Base-by-base conservation (phyloP, 2,329 filamentous ascomycete genomes). In the Apiospora arundinis region DNA sequence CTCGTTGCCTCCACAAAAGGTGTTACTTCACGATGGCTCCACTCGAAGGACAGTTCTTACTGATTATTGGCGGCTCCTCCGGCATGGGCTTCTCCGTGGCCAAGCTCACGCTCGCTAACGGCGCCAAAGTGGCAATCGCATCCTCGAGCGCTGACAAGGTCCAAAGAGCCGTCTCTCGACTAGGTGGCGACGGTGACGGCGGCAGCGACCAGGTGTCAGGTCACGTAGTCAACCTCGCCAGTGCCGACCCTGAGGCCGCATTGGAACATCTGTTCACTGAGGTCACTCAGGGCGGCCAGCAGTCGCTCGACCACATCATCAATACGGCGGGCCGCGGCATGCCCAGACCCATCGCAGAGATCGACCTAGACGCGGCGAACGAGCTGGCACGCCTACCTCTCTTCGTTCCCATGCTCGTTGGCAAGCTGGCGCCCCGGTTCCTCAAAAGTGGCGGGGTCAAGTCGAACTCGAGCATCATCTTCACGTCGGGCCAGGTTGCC, bases 41-140 rank as follows among this genome's bases (percentile, higher is more conserved):
- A 2, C 74, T 76, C 82, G 80, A 63, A 9, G 70, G 68, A 37
- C 74, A 76, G 5, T 72, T 45, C 72, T 80, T 91, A 75, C 86
- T 93, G 52, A 81, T 93, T 76, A 84, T 92, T 66, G 91, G 91
- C 63, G 91, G 90, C 52, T 88, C 88, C 2, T 85, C 87, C 21
- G 91, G 91, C 69, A 90, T 93, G 52, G 91, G 91, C 44, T 89
- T 85, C 74, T 85, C 82, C 70, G 88, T 90, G 14, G 90, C 91
- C 69, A 86, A 91, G 82, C 87, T 85, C 2, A 81, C 84, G 18
- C 77, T 92, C 56, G 86, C 88, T 69, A 81, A 86, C 71, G 89
- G 88, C 45, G 87, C 87, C 49, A 78, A 77, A n/a, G 87, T 92
- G 21, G 86, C 83, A 65, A 86, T 93, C 76, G 87, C 88, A n/a